Evolutionary conservation across 2,329 filamentous ascomycete species (phyloP).

Genomic region (Ophiostoma himal-ulmi): DNA sequence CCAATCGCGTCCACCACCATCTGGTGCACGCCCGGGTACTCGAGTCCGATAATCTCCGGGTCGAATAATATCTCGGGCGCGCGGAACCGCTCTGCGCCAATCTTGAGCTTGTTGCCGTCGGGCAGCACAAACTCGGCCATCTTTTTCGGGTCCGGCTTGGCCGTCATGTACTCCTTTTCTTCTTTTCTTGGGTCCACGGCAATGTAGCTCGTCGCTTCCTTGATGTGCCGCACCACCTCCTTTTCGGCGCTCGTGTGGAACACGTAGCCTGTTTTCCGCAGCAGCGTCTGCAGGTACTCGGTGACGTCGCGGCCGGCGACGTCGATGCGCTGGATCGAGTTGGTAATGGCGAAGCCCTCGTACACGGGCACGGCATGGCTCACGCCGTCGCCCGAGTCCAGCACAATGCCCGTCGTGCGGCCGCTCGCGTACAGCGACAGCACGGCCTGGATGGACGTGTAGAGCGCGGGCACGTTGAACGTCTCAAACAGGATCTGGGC

Average conservation of each 20-base stretch:
- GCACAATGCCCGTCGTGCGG: constrained; percentile 89
- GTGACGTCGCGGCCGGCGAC: constrained; percentile 95
- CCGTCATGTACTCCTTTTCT: constrained; percentile 89
- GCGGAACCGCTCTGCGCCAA: constrained; percentile 87
- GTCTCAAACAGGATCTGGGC: constrained; percentile 98
- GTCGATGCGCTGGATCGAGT: constrained; percentile 90
- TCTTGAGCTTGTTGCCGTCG: constrained; percentile 90
- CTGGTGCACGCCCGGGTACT: constrained; percentile 95
- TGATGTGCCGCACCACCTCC: constrained; percentile 95
- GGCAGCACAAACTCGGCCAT: constrained; percentile 82
- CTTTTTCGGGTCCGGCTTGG: constrained; percentile 71
- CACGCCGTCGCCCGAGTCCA: constrained; percentile 92
- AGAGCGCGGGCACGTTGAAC: constrained; percentile 94
- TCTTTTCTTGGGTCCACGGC: constrained; percentile 86
- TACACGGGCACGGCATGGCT: constrained; percentile 97
- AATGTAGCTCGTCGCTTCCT: constrained; percentile 90
- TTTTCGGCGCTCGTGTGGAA: constrained; percentile 99
- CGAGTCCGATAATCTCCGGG: constrained; percentile 90
- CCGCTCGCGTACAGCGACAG: constrained; percentile 93
- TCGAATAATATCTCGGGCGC: constrained; percentile 97
- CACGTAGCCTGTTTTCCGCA: constrained; percentile 87
- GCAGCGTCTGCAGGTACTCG: constrained; percentile 82
- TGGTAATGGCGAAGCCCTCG: constrained; percentile 94
- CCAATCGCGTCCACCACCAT: constrained; percentile 96
- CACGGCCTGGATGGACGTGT: constrained; percentile 95